A percentile compares a stretch with the other conserved stretches of the same genome.
Conservation (phyloP, 805 yeast species). For the Myxozyma nipponensis region DNA sequence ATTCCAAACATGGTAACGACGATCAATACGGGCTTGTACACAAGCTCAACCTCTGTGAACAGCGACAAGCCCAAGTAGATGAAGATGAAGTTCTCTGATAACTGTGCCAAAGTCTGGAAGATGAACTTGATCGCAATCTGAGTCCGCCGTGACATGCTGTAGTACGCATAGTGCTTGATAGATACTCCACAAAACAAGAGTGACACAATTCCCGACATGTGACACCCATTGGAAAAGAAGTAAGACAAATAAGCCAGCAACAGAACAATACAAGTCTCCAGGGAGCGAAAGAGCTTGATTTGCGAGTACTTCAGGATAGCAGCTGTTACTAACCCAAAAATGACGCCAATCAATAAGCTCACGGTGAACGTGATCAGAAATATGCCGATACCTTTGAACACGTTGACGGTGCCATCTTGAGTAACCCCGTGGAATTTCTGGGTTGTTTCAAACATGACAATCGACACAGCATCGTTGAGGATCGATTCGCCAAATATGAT, state of each 20-base stretch:
- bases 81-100: constrained; percentile 94
- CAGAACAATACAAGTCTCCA: constrained; percentile 89
- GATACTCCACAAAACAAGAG: constrained; percentile 94
- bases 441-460: constrained; percentile 98
- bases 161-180: constrained; percentile 93
- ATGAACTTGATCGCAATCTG: constrained; percentile 95
- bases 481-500: constrained; percentile 95
- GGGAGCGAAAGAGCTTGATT: constrained; percentile 90
- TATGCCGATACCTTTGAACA: constrained; percentile 90
- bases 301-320: constrained; percentile 86
- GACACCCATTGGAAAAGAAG: constrained; percentile 97
- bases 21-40: constrained; percentile 88
- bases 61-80: constrained; percentile 90
- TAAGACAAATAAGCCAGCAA: constrained; percentile 93
- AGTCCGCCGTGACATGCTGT: constrained; percentile 94
- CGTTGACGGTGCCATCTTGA: constrained; percentile 64
- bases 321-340: constrained; percentile 85
- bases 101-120: constrained; percentile 89
- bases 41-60: constrained; percentile 93
- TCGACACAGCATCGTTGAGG: constrained; percentile 94
- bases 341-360: constrained; percentile 82
- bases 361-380: constrained; percentile 91
- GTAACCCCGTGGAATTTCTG: constrained; percentile 86
- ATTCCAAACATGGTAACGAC: constrained; percentile 81
- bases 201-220: constrained; percentile 85